phyloP scores from a whole-genome alignment of 2,329 filamentous ascomycete species.

The Teratosphaeria nubilosa region DNA sequence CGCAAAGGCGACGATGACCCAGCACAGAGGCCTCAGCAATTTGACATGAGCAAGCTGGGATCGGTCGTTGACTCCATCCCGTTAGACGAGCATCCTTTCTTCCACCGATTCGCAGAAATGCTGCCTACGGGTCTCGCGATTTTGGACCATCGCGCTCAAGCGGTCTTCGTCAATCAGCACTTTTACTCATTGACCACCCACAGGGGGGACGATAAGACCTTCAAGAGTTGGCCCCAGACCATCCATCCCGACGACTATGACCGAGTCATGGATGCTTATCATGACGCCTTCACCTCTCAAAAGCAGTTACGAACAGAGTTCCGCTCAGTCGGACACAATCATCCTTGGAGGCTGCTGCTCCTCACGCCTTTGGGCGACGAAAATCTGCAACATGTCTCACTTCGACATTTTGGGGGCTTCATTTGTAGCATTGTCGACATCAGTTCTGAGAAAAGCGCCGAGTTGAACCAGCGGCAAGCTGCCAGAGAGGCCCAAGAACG shows the following conservation, averaged over 20 bases:
- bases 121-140: constrained; percentile 38
- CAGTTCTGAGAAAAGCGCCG: constrained; percentile 35
- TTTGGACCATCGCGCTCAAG: constrained; percentile 34
- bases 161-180: constrained; percentile 37
- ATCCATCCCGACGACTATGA: constrained; percentile 37
- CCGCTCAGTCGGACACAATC: constrained; percentile 25
- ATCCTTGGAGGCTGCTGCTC: constrained; percentile 33
- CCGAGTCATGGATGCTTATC: constrained; percentile 33
- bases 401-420: constrained; percentile 31
- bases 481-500: constrained; percentile 34
- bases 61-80: constrained; percentile 13
- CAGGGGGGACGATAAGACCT: constrained; percentile 28
- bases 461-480: constrained; percentile 32
- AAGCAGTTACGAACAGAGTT: constrained; percentile 34
- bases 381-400: constrained; percentile 20
- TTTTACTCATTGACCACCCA: constrained; percentile 39
- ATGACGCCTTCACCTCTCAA: constrained; percentile 30
- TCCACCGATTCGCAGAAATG: constrained; percentile 36
- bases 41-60: constrained; percentile 1
- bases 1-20: background rate
- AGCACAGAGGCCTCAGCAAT: background rate
- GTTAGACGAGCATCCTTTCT: constrained; percentile 31
- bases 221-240: constrained; percentile 37
- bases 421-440: constrained; percentile 39
- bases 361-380: constrained; percentile 34